phyloP scores from a whole-genome alignment of 371 early-diverging fungal genomes.

The Mucor circinelloides region DNA sequence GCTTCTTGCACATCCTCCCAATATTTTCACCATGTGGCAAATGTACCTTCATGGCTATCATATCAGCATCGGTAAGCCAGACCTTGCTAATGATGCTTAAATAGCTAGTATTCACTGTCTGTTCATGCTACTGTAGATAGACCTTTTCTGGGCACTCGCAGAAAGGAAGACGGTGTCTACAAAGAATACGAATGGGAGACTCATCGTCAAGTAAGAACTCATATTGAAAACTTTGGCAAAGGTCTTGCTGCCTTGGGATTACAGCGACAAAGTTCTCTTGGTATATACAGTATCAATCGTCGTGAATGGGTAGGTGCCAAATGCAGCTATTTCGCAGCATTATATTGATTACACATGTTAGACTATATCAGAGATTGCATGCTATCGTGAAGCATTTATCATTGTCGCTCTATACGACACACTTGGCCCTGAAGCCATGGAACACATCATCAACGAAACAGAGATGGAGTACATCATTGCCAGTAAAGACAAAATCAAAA shows the following conservation, averaged over 20 bases:
- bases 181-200: constrained; percentile 66
- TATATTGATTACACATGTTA: neutral
- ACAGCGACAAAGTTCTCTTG: constrained; percentile 50
- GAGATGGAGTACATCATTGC: constrained; percentile 81
- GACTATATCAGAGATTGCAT: constrained; percentile 79
- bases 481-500: constrained; percentile 68
- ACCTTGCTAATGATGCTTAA: neutral
- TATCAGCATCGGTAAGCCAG: constrained; percentile 44
- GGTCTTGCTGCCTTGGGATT: constrained; percentile 49
- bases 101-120: neutral
- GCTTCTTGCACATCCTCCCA: constrained; percentile 43
- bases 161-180: constrained; percentile 47
- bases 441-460: constrained; percentile 85
- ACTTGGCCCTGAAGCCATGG: constrained; percentile 86
- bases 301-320: constrained; percentile 76
- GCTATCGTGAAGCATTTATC: constrained; percentile 60
- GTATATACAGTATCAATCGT: constrained; percentile 85
- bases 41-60: constrained; percentile 57
- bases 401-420: constrained; percentile 89
- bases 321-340: neutral
- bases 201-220: constrained; percentile 49
- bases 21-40: constrained; percentile 54
- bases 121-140: constrained; percentile 17
- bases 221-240: constrained; percentile 64
- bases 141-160: constrained; percentile 59